Conservation (phyloP, 345 rosid species). For the Pseudoturritis turrita region DNA sequence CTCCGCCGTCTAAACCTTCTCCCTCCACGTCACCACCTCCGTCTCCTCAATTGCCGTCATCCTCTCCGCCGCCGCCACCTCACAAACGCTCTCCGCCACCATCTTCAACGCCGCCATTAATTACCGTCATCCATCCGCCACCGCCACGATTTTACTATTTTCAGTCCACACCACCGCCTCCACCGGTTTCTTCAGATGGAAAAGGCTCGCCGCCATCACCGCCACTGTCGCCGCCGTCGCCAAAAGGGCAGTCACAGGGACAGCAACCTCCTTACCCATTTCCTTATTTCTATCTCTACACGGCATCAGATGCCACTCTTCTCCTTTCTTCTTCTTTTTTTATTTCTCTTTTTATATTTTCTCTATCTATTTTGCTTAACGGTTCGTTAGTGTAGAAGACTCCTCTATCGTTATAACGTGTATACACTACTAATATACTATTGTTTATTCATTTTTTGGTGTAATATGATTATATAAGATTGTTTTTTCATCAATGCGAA, state of each 20-base stretch:
- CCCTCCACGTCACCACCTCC: slow-evolving; percentile 21
- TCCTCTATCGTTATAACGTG: background rate
- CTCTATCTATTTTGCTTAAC: background rate
- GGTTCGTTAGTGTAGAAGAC: background rate
- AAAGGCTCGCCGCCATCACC: slow-evolving; percentile 16
- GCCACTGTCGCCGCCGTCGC: slow-evolving; percentile 4
- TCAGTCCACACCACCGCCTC: slow-evolving; percentile 27
- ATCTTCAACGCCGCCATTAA: slow-evolving; percentile 7
- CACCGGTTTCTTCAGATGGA: slow-evolving; percentile 16
- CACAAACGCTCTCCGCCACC: slow-evolving; percentile 10
- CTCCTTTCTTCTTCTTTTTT: slow-evolving; percentile 18
- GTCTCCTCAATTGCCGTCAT: slow-evolving; percentile 2
- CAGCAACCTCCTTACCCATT: slow-evolving; percentile 31
- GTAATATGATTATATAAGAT: slow-evolving; percentile 12
- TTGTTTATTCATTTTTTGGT: background rate
- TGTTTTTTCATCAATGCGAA: background rate
- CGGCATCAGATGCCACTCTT: slow-evolving; percentile 14
- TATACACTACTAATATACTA: background rate
- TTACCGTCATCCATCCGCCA: slow-evolving; percentile 28
- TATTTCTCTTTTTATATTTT: background rate
- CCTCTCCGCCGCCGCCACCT: slow-evolving; percentile 16
- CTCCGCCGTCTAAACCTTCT: slow-evolving; percentile 18
- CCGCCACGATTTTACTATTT: slow-evolving; percentile 34
- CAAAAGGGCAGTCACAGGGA: slow-evolving; percentile 24
- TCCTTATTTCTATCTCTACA: slow-evolving; percentile 31